phyloP scores from a whole-genome alignment of 1,284 basidiomycete species.

The Taiwanofungus camphoratus region DNA sequence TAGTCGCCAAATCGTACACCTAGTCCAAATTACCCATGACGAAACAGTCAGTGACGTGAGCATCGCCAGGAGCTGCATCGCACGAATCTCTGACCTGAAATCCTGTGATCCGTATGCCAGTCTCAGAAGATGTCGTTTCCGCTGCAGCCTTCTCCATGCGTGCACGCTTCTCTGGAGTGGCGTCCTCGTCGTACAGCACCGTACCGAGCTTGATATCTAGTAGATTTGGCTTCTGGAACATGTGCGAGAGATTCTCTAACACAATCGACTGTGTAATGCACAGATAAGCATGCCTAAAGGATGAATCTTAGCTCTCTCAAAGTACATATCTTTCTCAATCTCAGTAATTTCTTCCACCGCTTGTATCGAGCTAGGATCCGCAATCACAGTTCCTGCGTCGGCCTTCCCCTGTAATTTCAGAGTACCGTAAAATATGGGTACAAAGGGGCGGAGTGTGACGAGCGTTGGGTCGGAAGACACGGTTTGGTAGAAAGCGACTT shows the following conservation, averaged over 20 bases:
- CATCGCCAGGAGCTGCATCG: too few relatives aligned
- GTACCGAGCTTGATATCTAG: conserved; percentile 93
- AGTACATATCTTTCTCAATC: conserved; percentile 46
- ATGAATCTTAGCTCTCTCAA: too few relatives aligned
- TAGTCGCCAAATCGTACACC: conserved; percentile 67
- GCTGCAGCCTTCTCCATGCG: conserved; percentile 74
- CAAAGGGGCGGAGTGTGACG: conserved; percentile 45
- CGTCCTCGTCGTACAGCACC: conserved; percentile 68
- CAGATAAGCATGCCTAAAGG: conserved; percentile 1
- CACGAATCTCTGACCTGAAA: conserved; percentile 72
- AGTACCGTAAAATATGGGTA: conserved; percentile 75
- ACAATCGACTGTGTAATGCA: conserved; percentile 62
- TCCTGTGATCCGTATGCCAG: conserved; percentile 81
- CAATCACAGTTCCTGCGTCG: conserved; percentile 23
- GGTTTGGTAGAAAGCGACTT: conserved; percentile 78
- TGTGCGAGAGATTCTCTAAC: conserved; percentile 75
- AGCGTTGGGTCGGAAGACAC: conserved; percentile 41
- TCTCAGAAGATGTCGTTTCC: conserved; percentile 68
- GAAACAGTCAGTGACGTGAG: too few relatives aligned
- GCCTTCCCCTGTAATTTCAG: conserved; percentile 62
- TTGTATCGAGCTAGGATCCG: conserved; percentile 19
- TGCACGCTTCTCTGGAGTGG: conserved; percentile 69
- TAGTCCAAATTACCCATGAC: too few relatives aligned
- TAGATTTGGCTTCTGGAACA: conserved; percentile 78
- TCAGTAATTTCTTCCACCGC: conserved; percentile 24